Conservation (phyloP, 2,329 filamentous ascomycete genomes). For the Pezicula radicicola region DNA sequence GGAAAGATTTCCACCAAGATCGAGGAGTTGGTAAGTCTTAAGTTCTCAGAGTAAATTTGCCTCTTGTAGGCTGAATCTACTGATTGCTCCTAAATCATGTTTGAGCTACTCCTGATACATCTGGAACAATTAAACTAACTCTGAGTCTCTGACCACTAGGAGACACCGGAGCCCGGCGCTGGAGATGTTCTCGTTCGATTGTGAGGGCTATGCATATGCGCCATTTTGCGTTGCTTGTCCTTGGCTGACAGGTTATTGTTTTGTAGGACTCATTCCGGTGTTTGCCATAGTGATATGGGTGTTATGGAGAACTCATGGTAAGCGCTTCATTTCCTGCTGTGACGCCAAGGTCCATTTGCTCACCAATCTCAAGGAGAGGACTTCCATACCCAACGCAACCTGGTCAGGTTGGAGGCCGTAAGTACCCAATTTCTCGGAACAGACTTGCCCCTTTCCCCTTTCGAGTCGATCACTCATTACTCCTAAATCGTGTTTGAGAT, state of each 20-base stretch:
- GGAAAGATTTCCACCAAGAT: conserved; percentile 63
- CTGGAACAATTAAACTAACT: too few species aligned
- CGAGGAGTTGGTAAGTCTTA: conserved; percentile 40
- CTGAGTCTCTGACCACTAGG: conserved; percentile 18
- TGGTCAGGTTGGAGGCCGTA: conserved; percentile 64
- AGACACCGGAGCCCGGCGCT: conserved; percentile 60
- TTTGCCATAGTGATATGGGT: conserved; percentile 62
- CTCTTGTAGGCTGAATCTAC: too few species aligned
- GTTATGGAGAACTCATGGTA: conserved; percentile 45
- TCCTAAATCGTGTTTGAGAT: too few species aligned
- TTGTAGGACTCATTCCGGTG: conserved; percentile 57
- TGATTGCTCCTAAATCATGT: too few species aligned
- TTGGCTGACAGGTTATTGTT: background rate
- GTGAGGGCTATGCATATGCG: conserved; percentile 31
- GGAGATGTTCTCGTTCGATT: conserved; percentile 62
- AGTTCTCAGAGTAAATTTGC: too few species aligned
- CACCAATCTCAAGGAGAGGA: conserved; percentile 39
- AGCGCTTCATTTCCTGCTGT: conserved; percentile 23
- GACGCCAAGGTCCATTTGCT: conserved; percentile 1
- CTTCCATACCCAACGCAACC: conserved; percentile 56
- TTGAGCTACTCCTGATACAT: too few species aligned
- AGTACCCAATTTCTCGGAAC: too few species aligned
- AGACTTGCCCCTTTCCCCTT: too few species aligned
- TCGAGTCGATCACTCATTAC: too few species aligned
- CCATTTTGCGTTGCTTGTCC: background rate